phyloP scores from a whole-genome alignment of 257 asterid genomes.

The Gentiana straminea region DNA sequence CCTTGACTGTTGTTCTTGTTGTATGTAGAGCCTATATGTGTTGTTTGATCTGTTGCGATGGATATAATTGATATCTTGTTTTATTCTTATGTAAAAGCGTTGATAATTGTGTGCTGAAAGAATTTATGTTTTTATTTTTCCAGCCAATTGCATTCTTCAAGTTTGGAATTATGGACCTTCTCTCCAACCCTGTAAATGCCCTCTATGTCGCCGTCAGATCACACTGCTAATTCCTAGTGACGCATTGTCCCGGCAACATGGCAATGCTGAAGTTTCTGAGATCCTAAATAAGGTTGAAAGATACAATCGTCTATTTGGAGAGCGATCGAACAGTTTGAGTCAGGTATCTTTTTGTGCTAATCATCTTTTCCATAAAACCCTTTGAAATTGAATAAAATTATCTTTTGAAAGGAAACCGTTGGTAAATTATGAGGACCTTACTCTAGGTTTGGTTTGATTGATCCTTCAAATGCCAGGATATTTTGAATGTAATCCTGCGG shows the following conservation, averaged over 20 bases:
- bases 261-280: slow-evolving; percentile 33
- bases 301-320: slow-evolving; percentile 72
- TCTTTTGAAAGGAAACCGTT: neutral
- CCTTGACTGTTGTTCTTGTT: too few relatives aligned
- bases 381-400: neutral
- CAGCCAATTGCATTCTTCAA: slow-evolving; percentile 73
- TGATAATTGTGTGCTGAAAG: too few relatives aligned
- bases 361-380: too few relatives aligned
- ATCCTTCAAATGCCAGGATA: too few relatives aligned
- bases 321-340: slow-evolving; percentile 35
- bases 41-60: too few relatives aligned
- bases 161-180: slow-evolving; percentile 82
- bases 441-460: too few relatives aligned
- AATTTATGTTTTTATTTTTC: slow-evolving; percentile 1
- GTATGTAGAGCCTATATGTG: too few relatives aligned
- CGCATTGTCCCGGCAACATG: slow-evolving; percentile 39
- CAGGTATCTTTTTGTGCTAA: slow-evolving; percentile 43
- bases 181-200: slow-evolving; percentile 78
- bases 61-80: too few relatives aligned
- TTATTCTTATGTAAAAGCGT: too few relatives aligned
- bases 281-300: slow-evolving; percentile 52
- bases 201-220: slow-evolving; percentile 83
- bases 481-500: too few relatives aligned
- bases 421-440: too few relatives aligned
- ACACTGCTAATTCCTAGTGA: slow-evolving; percentile 81